phyloP scores from a whole-genome alignment of 352 stramenopile genomes.

The Phytopythium boreale region DNA sequence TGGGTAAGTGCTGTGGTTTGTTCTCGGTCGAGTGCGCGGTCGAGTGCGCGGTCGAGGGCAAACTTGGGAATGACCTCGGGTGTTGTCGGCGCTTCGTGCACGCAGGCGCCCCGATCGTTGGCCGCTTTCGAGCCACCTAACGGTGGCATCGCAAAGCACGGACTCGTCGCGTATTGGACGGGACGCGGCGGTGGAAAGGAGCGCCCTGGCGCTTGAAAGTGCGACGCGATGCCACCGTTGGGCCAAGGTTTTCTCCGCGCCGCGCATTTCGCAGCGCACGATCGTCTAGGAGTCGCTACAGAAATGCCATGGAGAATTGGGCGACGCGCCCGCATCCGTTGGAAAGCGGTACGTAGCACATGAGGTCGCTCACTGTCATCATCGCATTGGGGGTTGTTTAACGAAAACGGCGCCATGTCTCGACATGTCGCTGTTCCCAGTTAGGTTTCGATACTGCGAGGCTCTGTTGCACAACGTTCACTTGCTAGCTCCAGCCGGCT shows the following conservation, averaged over 20 bases:
- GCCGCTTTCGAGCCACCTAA: not conserved
- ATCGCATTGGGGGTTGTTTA: not conserved
- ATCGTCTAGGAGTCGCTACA: too few species aligned
- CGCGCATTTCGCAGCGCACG: not conserved
- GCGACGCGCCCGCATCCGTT: not conserved
- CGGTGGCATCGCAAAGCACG: not conserved
- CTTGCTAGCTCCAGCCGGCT: too few species aligned
- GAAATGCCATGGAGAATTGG: not conserved
- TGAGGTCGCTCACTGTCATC: too few species aligned
- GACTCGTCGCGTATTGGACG: not conserved
- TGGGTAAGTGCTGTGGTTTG: too few species aligned
- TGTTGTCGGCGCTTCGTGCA: too few species aligned
- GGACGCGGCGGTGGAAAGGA: not conserved
- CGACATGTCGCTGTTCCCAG: not conserved
- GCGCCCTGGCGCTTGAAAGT: too few species aligned
- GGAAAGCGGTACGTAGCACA: too few species aligned
- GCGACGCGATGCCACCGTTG: constrained; percentile 1
- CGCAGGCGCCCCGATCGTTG: not conserved
- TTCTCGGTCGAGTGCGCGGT: not conserved
- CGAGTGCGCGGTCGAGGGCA: not conserved
- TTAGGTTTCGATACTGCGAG: not conserved
- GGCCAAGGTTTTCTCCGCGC: too few species aligned
- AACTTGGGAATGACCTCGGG: constrained; percentile 1
- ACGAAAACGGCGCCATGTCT: not conserved
- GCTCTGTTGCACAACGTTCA: too few species aligned